Base-by-base conservation (phyloP, 2,329 filamentous ascomycete genomes). In the Colletotrichum filicis region DNA sequence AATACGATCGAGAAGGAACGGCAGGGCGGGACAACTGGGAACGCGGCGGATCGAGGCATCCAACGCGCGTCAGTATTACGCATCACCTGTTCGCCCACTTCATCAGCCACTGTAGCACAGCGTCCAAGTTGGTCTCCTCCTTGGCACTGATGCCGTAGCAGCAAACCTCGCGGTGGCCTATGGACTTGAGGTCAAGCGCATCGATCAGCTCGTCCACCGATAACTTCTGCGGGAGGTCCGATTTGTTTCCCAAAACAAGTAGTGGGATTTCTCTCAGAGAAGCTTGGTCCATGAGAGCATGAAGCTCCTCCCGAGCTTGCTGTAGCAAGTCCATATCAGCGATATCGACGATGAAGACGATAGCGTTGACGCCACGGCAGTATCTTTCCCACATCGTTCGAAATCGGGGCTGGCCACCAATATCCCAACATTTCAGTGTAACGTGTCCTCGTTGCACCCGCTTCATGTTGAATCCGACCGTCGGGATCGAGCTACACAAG, bases 361-460 rank as follows among this genome's bases (percentile, higher is more conserved):
- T 98, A 78, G 96, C 96, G 85, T 97, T 98, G 77, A 98, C 97
- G 65, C 95, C 97, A 76, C 95, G 94, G 85, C 97, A 98, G 84
- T 99, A 99, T 80, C 97, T 90, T 87, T 99, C 97, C 97, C 97
- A 99, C 97, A 99, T 99, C 78, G 94, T 94, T 80, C 97, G 94
- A 86, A 98, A 99, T 76, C 96, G 91, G 78, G 97, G 96, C 85
- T 99, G 97, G 66, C 97, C 97, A 78, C 97, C 97, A 76, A 99
- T 91, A 86, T 99, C 97, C 97, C 97, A 99, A 85, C 97, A 99
- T 86, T 98, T 98, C 80, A 99, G 89, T 78, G 97, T 97, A 82
- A 99, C 97, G 90, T 98, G 96, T 78, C 97, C 97, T 81, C 97
- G 96, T 85, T 98, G 95, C 79, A 99, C 95, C 77, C 94, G 93